phyloP scores from a whole-genome alignment of 129 eudicot genomes.

The Oenanthe sinensis region DNA sequence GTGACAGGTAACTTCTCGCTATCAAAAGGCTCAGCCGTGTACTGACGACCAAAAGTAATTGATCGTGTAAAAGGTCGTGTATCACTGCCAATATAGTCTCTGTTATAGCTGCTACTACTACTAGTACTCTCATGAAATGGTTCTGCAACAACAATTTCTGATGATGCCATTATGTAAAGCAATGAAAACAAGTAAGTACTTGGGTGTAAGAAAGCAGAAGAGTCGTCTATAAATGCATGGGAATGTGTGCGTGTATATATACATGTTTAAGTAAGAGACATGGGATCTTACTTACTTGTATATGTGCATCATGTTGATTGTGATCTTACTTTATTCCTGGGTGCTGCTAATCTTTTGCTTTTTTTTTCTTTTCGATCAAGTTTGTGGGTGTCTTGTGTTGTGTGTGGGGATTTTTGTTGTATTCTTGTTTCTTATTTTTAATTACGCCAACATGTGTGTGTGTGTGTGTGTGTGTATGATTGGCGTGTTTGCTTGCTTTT shows the following conservation, averaged over 20 bases:
- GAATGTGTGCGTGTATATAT: not conserved
- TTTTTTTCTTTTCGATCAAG: constrained; percentile 13
- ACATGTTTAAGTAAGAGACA: not conserved
- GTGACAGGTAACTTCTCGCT: constrained; percentile 89
- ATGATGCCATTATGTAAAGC: constrained; percentile 17
- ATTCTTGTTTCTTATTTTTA: not conserved
- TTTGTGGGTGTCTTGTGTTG: constrained; percentile 8
- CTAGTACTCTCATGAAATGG: constrained; percentile 37
- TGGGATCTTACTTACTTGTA: constrained; percentile 43
- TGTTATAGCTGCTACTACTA: constrained; percentile 16
- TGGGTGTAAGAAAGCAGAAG: constrained; percentile 8
- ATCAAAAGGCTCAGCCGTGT: constrained; percentile 77
- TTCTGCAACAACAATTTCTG: constrained; percentile 75
- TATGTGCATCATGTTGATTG: constrained; percentile 33
- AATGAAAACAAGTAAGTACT: constrained; percentile 4
- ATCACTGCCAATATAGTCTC: constrained; percentile 21
- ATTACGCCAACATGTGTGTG: not conserved
- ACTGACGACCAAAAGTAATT: constrained; percentile 48
- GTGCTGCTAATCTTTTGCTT: constrained; percentile 14
- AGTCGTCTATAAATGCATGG: constrained; percentile 9
- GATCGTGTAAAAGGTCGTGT: constrained; percentile 30
- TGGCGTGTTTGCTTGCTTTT: not conserved
- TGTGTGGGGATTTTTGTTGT: not conserved
- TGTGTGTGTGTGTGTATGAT: too few relatives aligned
- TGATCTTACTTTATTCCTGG: constrained; percentile 23